Evolutionary conservation across 2,329 filamentous ascomycete genomes (phyloP).

Genomic region (Venturiaceae sp.): DNA sequence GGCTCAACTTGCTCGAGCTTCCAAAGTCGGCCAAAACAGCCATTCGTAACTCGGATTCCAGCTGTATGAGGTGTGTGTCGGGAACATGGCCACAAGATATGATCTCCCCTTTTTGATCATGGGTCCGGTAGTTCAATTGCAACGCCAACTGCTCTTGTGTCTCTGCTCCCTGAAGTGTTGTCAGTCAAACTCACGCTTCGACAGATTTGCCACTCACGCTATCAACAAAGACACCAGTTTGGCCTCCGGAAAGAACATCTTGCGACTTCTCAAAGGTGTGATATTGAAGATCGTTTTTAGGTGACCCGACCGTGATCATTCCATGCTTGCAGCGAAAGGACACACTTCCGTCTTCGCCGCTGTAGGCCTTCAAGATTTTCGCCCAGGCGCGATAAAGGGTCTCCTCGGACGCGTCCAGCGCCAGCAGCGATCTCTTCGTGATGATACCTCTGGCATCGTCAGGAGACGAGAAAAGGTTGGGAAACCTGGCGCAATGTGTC

Average conservation of each 20-base stretch:
- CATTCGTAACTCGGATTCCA: neutral
- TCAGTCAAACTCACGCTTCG: neutral
- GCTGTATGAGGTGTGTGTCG: neutral
- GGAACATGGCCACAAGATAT: neutral
- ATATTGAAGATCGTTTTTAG: neutral
- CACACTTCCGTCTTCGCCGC: conserved; percentile 8
- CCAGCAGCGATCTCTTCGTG: neutral
- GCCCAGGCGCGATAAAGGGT: conserved; percentile 11
- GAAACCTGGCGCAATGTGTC: neutral
- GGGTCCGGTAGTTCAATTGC: neutral
- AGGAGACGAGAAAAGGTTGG: neutral
- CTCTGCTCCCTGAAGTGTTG: neutral
- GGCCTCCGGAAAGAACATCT: neutral
- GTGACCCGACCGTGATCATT: neutral
- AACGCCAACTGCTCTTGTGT: neutral
- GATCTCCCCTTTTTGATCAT: neutral
- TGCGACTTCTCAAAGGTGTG: neutral
- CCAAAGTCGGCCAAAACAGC: neutral
- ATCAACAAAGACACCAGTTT: neutral
- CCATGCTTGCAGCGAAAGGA: conserved; percentile 10
- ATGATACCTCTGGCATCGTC: neutral
- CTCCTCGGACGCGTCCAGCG: conserved; percentile 7
- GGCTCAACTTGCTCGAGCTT: neutral
- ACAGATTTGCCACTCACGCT: neutral
- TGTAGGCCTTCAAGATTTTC: conserved; percentile 10